Conservation (phyloP, 2,329 filamentous ascomycete species). For the Remersonia thermophila region DNA sequence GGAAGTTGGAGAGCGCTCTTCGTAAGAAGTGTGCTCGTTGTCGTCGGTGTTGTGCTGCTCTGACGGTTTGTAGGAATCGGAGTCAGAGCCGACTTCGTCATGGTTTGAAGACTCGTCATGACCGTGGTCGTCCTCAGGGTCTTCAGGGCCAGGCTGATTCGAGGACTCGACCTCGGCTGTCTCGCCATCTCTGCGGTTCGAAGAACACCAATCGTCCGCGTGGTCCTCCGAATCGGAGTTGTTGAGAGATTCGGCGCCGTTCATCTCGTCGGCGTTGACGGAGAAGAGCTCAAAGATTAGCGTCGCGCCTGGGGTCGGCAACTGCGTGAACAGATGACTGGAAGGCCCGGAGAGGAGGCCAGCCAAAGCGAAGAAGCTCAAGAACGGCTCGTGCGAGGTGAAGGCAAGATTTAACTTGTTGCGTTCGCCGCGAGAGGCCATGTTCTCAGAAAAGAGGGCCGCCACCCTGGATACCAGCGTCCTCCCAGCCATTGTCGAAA, state of each 20-base stretch:
- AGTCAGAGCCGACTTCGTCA: no score
- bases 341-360: conserved; percentile 37
- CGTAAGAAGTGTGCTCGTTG: neutral
- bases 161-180: no score
- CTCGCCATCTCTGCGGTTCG: no score
- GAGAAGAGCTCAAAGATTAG: conserved; percentile 61
- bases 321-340: conserved; percentile 32
- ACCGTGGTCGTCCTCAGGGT: no score
- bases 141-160: no score
- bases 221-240: no score
- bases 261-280: conserved; percentile 17
- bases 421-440: conserved; percentile 25
- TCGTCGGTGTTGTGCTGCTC: neutral
- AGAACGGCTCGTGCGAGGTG: conserved; percentile 40
- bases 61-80: no score
- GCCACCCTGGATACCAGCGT: conserved; percentile 36
- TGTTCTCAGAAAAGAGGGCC: conserved; percentile 29
- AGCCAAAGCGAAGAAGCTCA: conserved; percentile 41
- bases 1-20: neutral
- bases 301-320: conserved; percentile 58
- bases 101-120: no score
- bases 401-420: conserved; percentile 42
- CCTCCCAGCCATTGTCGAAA: conserved; percentile 40
- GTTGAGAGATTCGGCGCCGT: no score
- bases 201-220: no score